These are phyloP conservation scores for Tolypocladium nubicola DNA, from an alignment of 2,329 filamentous ascomycete genomes.

Conservation along the genomic window DNA sequence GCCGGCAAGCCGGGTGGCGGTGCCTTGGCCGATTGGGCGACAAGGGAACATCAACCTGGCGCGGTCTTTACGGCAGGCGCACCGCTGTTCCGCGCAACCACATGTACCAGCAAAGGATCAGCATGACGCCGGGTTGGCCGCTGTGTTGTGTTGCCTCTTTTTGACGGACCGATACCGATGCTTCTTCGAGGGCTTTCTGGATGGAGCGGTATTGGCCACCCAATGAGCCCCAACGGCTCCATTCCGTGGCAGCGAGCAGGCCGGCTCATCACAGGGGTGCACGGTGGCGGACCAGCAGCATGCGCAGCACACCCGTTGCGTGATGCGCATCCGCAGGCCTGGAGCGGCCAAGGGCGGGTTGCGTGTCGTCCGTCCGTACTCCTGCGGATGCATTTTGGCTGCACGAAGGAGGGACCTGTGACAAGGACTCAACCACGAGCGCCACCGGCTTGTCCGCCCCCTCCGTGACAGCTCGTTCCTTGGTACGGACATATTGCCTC, in stretches of 20 bases:
- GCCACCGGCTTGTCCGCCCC: too few relatives aligned
- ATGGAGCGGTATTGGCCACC: background rate
- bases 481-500: background rate
- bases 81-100: background rate
- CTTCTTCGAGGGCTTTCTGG: background rate
- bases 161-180: background rate
- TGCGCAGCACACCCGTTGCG: background rate
- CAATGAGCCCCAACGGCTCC: background rate
- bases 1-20: background rate
- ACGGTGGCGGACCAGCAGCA: background rate
- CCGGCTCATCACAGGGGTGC: background rate
- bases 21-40: background rate
- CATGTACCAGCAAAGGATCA: background rate
- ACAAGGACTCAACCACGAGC: too few relatives aligned
- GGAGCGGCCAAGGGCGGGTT: background rate
- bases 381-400: background rate
- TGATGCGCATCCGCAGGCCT: background rate
- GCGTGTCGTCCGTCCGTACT: background rate
- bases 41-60: background rate
- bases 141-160: background rate
- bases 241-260: background rate
- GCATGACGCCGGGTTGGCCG: background rate
- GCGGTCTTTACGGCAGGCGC: background rate
- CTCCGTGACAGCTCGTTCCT: too few relatives aligned
- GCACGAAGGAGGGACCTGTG: background rate